phyloP scores from a whole-genome alignment of 345 rosid species.

The Camelina laxa region DNA sequence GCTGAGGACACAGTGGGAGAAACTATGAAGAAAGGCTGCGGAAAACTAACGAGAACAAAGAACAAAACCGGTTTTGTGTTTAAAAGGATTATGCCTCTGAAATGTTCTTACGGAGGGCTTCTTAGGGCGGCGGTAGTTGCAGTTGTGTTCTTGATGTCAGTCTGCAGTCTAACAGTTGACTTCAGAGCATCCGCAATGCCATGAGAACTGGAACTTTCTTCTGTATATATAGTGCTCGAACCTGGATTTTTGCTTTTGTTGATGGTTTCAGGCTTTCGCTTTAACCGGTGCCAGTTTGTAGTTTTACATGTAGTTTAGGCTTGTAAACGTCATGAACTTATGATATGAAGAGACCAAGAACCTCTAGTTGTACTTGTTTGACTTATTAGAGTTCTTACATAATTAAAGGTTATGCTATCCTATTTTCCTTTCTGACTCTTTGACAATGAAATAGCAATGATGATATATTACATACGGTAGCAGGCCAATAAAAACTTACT shows the following conservation, averaged over 20 bases:
- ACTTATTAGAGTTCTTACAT: slow-evolving; percentile 11
- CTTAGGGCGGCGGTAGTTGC: slow-evolving; percentile 49
- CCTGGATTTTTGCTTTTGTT: background rate
- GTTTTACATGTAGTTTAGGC: slow-evolving; percentile 1
- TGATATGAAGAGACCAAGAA: background rate
- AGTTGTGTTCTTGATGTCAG: slow-evolving; percentile 52
- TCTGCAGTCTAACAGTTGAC: slow-evolving; percentile 40
- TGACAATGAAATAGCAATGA: background rate
- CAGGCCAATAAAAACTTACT: too few relatives aligned
- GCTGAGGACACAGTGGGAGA: slow-evolving; percentile 24
- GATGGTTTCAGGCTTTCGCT: background rate
- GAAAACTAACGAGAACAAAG: slow-evolving; percentile 36
- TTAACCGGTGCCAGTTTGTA: background rate
- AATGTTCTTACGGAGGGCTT: slow-evolving; percentile 38
- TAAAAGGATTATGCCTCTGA: slow-evolving; percentile 36
- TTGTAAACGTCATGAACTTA: background rate
- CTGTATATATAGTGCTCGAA: slow-evolving; percentile 7
- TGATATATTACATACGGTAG: too few relatives aligned
- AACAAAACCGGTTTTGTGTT: slow-evolving; percentile 4
- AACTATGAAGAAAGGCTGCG: slow-evolving; percentile 19
- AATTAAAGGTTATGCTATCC: background rate
- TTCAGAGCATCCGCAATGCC: slow-evolving; percentile 22
- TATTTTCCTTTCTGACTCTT: background rate
- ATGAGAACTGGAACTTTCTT: slow-evolving; percentile 14
- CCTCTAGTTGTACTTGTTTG: slow-evolving; percentile 2